A percentile compares a stretch with the other conserved stretches of the same genome.
Conservation (phyloP, 164 flowering plant genomes). For the Dillenia suffruticosa region DNA sequence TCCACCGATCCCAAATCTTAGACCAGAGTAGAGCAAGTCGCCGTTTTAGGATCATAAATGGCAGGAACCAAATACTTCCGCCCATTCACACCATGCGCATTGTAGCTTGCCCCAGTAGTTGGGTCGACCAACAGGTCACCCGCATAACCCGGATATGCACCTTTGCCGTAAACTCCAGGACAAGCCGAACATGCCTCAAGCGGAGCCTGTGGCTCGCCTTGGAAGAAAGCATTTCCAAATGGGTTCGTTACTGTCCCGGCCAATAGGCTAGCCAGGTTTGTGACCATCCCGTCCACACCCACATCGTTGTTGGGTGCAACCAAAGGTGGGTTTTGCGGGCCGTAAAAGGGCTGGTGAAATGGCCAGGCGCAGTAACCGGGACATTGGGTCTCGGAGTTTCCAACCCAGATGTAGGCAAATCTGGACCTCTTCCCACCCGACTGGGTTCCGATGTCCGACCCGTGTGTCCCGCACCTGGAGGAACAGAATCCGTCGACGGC, state of each 20-base stretch:
- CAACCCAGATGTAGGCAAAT: slow-evolving; percentile 19
- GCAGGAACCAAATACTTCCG: slow-evolving; percentile 20
- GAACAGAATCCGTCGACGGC: slow-evolving; percentile 23
- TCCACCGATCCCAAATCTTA: too few relatives aligned
- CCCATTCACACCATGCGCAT: slow-evolving; percentile 26
- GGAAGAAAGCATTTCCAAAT: slow-evolving; percentile 16
- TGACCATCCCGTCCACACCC: slow-evolving; percentile 24
- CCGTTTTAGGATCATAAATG: not conserved
- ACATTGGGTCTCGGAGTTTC: slow-evolving; percentile 21
- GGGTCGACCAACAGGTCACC: slow-evolving; percentile 21
- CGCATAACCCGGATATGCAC: slow-evolving; percentile 30
- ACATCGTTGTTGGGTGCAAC: slow-evolving; percentile 22
- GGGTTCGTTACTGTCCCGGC: slow-evolving; percentile 25
- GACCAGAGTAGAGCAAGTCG: too few relatives aligned
- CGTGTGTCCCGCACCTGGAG: slow-evolving; percentile 30
- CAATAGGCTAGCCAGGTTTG: slow-evolving; percentile 19
- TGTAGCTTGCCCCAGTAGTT: slow-evolving; percentile 22
- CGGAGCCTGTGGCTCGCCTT: slow-evolving; percentile 15
- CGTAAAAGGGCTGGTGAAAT: slow-evolving; percentile 25
- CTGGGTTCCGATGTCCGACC: slow-evolving; percentile 2
- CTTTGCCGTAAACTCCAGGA: slow-evolving; percentile 22
- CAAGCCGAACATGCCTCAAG: slow-evolving; percentile 21
- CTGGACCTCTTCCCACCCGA: not conserved
- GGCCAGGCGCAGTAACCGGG: slow-evolving; percentile 27
- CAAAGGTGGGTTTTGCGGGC: slow-evolving; percentile 19